Evolutionary conservation across 257 asterid genomes (phyloP), one percentile per base, ranked within the genome.

Genomic region (Solanum gandarillasii): DNA sequence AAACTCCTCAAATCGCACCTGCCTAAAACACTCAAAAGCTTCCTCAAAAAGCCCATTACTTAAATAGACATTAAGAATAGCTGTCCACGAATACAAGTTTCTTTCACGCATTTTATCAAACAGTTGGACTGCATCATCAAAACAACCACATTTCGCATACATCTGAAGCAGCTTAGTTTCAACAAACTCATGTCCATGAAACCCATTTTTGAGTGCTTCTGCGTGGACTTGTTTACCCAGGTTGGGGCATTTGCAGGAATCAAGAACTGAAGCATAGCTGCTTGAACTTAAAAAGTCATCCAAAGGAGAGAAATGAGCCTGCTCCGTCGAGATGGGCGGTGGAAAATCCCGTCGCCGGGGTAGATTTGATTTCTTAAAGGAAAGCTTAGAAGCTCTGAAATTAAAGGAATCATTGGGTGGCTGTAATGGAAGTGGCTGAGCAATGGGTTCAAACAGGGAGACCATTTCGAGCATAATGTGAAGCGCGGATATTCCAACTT

Each of bases 101-200:
- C 93, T 92, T 0, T 86, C 91, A 27, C 94, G 93, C 96, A 96
- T 96, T 90, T 90, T 86, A 58, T 94, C 98, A 88, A 96, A 95
- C 92, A 93, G 83, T 0, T 2, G 65, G 34, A 84, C 86, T 21
- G 91, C 93, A 81, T 93, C 90, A 39, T 65, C 58, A 1, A 93
- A 83, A 38, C 92, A 84, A 16, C 91, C 92, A 72, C 91, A 92
- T 86, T 88, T 91, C 0, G 92, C 93, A 11, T 95, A 95, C 94
- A 93, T 91, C 76, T 93, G 89, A 5, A 95, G 92, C 81, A 95
- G 86, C 87, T 94, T 93, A 6, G 96, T 93, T 60, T 87, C 90
- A 18, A 96, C 92, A 89, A 92, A 96, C 86, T 94, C 95, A 27
- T 96, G 93, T 31, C 89, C 88, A 20, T 85, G 89, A 46, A 93